Base-by-base conservation (phyloP, 2,329 filamentous ascomycete genomes). In the Aphanoascus verrucosus region DNA sequence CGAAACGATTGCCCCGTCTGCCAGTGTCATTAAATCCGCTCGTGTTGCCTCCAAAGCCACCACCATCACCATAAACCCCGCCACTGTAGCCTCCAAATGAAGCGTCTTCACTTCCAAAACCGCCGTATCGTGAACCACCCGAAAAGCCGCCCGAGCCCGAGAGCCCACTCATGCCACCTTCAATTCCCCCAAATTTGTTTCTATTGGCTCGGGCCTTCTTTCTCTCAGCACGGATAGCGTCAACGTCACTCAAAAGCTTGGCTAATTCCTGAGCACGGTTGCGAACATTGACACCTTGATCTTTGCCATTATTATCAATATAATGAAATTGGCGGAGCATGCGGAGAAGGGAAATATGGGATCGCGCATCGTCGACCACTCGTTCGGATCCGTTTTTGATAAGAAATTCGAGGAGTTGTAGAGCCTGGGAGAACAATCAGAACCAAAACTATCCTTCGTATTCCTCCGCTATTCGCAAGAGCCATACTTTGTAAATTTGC, bases 271-370 rank as follows among this genome's bases (percentile, higher is more conserved):
- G 96, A 60, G 93, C 89, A 60, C 93, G 82, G 73, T 97, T 97
- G 61, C 93, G 85, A 56, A 98, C 93, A 66, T 98, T 98, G 70
- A 98, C 82, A 57, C 93, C 93, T 71, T 98, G 93, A 67, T 98
- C 93, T 71, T 98, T 98, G 69, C 93, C 93, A 70, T 97, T 97
- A 67, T 81, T 78, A 66, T 98, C 81, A 70, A 98, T 97, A 72
- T 78, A 98, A 73, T 98, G 93, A 72, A 98, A 98, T 69, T 98
- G 93, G 55, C 90, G 87, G 53, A 98, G 81, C 93, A 98, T 98
- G 73, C 96, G 95, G 56, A 98, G 80, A 8, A 97, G 82, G 14
- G 91, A 94, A 57, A 98, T 82, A 69, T 98, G 93, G 55, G 90
- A 90, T 62, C 93, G 83, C 55, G 93, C 93, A 72, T 98, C 93